Conservation (phyloP, 805 yeast genomes). For the Sugiyamaella marilandica region DNA sequence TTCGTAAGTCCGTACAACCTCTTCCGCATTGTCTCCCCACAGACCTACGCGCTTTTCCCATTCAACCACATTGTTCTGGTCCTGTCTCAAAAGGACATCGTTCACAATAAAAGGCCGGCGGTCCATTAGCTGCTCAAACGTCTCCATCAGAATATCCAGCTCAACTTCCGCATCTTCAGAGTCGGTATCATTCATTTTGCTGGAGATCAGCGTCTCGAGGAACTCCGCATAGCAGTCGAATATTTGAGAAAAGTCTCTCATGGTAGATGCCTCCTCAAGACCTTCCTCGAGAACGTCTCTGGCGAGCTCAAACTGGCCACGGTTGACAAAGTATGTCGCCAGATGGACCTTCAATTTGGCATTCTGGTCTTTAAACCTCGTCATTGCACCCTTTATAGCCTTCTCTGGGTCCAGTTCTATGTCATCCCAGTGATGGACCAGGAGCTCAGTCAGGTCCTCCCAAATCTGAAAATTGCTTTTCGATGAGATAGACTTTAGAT, state of each 20-base stretch:
- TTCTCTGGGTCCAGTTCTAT: conserved; percentile 33
- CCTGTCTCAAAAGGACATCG: conserved; percentile 61
- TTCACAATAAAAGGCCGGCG: conserved; percentile 54
- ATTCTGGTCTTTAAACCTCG: conserved; percentile 55
- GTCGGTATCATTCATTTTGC: conserved; percentile 26
- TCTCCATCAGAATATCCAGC: conserved; percentile 42
- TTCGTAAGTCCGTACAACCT: conserved; percentile 54
- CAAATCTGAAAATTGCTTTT: conserved; percentile 47
- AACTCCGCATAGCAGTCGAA: conserved; percentile 61
- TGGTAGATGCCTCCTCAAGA: conserved; percentile 42
- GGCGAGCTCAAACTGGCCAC: conserved; percentile 37
- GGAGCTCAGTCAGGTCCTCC: conserved; percentile 41
- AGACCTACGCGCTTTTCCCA: conserved; percentile 65
- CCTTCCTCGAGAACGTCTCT: conserved; percentile 46
- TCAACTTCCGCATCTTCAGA: conserved; percentile 28
- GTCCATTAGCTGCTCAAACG: conserved; percentile 53
- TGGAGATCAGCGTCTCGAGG: conserved; percentile 47
- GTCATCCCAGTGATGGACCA: conserved; percentile 31
- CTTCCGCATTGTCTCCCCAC: conserved; percentile 37
- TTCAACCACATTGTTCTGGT: conserved; percentile 53
- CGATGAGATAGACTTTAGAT: conserved; percentile 34
- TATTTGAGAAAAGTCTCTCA: conserved; percentile 57
- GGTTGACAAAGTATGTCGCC: conserved; percentile 45
- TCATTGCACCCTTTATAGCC: conserved; percentile 35
- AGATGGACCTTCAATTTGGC: conserved; percentile 44